Evolutionary conservation across 768 basidiomycete genomes (phyloP), one percentile per base, ranked within the genome.

Genomic region (Tremella fuciformis): DNA sequence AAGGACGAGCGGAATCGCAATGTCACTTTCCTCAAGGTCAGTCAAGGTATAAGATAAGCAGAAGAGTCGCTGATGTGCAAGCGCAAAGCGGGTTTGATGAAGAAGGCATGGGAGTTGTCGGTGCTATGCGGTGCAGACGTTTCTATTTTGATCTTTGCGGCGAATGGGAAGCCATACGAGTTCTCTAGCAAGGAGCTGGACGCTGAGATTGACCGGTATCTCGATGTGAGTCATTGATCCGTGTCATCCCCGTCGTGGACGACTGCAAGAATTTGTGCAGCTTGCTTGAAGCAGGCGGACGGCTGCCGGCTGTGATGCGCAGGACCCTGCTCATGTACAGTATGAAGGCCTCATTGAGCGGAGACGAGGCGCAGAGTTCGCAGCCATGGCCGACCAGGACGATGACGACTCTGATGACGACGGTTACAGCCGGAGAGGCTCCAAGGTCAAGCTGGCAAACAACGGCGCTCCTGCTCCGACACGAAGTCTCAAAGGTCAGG

Each of bases 71-170:
- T 60, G 40, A 40, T 47, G n/a, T 57, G 15, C 1, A 41, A 74
- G 71, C 65, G 76, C 13, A 77, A 77, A 66, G 74, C 74, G 7
- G 76, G 76, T 21, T 48, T 77, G 57, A 73, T 77, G 71, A 77
- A 77, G 62, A 77, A 77, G 56, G 76, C 76, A 19, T 77, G 76
- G 76, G 76, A 77, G 55, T 53, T 77, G 42, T 70, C 69, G 24
- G 76, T 77, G 1, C 62, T 77, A 9, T 75, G 74, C 54, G 70
- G 58, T 13, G 76, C 76, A 25, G 76, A 77, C 50, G 72, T 77
- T 15, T 74, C 72, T 13, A 69, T 77, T 37, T 34, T 77, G 46
- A 74, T 77, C 63, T 77, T 77, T 56, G 60, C 64, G 24, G 65
- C 66, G 38, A 53, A 56, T 15, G 74, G 74, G 22, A 77, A 75